phyloP scores from a whole-genome alignment of 805 yeast genomes.

The Starmerella stigmatis region DNA sequence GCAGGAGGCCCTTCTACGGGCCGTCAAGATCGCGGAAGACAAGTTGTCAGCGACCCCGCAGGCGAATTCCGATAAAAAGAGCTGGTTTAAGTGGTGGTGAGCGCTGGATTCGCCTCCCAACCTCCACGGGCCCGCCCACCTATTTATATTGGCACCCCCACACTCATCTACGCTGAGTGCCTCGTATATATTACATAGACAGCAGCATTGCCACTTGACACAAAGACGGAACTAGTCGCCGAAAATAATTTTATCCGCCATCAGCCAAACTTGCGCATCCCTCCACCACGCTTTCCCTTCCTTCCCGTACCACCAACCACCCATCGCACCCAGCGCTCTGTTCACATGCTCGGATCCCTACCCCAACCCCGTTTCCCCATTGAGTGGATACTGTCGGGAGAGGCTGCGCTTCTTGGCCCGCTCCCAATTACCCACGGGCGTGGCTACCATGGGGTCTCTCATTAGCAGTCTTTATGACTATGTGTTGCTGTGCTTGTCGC shows the following conservation, averaged over 20 bases:
- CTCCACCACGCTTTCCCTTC: too few relatives aligned
- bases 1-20: constrained; percentile 46
- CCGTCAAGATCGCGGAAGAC: constrained; percentile 38
- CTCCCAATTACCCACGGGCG: not conserved
- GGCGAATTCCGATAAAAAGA: not conserved
- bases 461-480: constrained; percentile 14
- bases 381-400: too few relatives aligned
- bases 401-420: constrained; percentile 4
- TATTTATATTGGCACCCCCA: too few relatives aligned
- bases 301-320: too few relatives aligned
- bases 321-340: too few relatives aligned
- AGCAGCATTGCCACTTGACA: too few relatives aligned
- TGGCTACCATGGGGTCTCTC: not conserved
- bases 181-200: too few relatives aligned
- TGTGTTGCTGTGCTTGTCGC: constrained; percentile 17
- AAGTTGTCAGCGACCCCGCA: constrained; percentile 15
- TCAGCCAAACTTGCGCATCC: too few relatives aligned
- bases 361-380: not conserved
- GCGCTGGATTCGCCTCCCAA: not conserved
- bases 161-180: too few relatives aligned
- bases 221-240: too few relatives aligned
- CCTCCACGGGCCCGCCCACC: too few relatives aligned
- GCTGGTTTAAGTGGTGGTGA: constrained; percentile 9
- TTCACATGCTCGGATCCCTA: not conserved
- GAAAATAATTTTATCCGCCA: too few relatives aligned